Evolutionary conservation across 192 early-diverging fungal species (phyloP), one percentile per base, ranked within the genome.

Genomic region (Coemansia sp.): DNA sequence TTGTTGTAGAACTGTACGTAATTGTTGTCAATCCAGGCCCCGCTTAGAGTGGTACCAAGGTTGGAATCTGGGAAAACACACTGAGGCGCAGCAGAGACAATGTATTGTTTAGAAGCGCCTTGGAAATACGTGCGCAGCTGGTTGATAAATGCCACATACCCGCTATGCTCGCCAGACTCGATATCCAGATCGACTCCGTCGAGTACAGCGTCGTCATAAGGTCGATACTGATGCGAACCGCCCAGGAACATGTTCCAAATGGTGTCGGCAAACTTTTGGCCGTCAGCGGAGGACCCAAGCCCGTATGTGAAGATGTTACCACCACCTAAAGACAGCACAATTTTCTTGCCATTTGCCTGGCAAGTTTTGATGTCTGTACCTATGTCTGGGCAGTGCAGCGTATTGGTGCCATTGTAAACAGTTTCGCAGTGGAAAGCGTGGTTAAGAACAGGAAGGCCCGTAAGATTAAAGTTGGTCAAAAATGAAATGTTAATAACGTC

Each of bases 1-100:
- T 92, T 92, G 84, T 92, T 92, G 81, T 92, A 92, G 63, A 90
- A 92, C 72, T 92, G 91, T 1, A 92, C 85, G 71, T 85, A 89
- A 25, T 89, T 64, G 83, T 88, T 83, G 59, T 89, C 88, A 8
- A 87, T 76, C 76, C 86, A 87, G 4, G 88, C 81, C 4, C 66
- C 49, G 11, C 85, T 73, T 7, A 90, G 60, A 4, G 84, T 81
- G 16, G 69, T 67, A 1, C 86, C 85, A 0, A 92, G 71, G 56
- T 89, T 86, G 4, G 80, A 80, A 76, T 92, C 87, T 0, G 89
- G 86, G 52, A 83, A 90, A 3, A 89, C 86, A 50, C 91, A 92
- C 68, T 92, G 91, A 0, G 91, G 91, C 1, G 89, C 89, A 1
- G 87, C 86, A 7, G 87, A 84, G 25, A 92, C 85, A 45, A 82